Evolutionary conservation across 2,329 filamentous ascomycete genomes (phyloP).

Genomic region (Lecanoromycetidae sp.): DNA sequence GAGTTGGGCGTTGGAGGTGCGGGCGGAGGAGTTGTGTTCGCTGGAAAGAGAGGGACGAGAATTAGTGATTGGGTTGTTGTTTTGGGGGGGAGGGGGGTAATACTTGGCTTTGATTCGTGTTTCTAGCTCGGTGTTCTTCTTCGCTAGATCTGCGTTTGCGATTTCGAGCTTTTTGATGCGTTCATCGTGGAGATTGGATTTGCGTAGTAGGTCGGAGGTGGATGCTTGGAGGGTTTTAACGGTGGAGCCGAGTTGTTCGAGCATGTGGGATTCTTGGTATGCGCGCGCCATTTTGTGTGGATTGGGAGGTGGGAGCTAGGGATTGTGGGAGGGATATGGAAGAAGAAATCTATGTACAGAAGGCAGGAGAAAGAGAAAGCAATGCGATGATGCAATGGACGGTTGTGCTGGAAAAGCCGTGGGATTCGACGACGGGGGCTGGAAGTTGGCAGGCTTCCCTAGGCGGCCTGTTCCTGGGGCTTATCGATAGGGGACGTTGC

Average conservation of each 20-base stretch:
- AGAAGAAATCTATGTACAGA: not conserved
- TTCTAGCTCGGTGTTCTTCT: constrained; percentile 12
- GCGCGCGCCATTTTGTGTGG: constrained; percentile 11
- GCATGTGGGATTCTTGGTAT: constrained; percentile 15
- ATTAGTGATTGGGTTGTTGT: not conserved
- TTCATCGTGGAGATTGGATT: constrained; percentile 11
- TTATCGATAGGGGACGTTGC: constrained; percentile 2
- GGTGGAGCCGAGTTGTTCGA: constrained; percentile 10
- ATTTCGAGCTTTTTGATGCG: constrained; percentile 11
- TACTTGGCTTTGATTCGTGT: constrained; percentile 13
- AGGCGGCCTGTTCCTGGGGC: not conserved
- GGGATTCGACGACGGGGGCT: not conserved
- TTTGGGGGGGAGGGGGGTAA: not conserved
- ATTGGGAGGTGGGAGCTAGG: not conserved
- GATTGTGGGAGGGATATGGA: not conserved
- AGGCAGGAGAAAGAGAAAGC: not conserved
- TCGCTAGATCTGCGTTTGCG: constrained; percentile 7
- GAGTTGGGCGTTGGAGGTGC: constrained; percentile 11
- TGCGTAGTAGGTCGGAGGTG: constrained; percentile 5
- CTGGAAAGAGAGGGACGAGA: not conserved
- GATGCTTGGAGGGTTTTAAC: constrained; percentile 10
- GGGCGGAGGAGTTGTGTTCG: constrained; percentile 16
- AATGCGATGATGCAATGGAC: not conserved
- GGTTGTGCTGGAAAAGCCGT: not conserved
- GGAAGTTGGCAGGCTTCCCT: not conserved